These are phyloP conservation scores for Pisolithus orientalis DNA, from an alignment of 768 basidiomycete genomes.

Conservation along the genomic window DNA sequence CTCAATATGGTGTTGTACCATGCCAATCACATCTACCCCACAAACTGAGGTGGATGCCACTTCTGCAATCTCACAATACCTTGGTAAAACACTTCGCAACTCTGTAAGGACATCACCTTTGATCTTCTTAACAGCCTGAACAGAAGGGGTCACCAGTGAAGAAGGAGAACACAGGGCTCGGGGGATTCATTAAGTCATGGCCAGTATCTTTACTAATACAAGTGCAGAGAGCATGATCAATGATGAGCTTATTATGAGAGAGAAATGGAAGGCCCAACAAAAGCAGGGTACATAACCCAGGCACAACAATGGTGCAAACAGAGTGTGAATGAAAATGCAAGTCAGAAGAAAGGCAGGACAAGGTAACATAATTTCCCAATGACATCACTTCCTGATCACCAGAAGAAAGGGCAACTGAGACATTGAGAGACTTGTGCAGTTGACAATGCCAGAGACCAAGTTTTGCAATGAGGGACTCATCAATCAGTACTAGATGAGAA, in stretches of 20 bases:
- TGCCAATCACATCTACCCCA: background rate
- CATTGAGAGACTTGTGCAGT: no score
- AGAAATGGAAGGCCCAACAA: no score
- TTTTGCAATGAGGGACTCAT: no score
- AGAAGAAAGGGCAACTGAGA: no score
- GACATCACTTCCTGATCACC: background rate
- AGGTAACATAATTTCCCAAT: constrained; percentile 10
- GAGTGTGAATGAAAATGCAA: background rate
- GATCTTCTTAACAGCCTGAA: background rate
- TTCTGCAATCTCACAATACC: background rate
- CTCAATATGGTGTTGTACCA: background rate
- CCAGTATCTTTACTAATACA: no score
- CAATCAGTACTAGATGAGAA: constrained; percentile 4
- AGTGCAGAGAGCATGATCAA: no score
- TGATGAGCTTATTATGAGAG: no score
- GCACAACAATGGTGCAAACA: background rate
- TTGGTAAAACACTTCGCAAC: background rate
- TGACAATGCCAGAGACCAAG: no score
- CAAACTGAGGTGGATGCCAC: background rate
- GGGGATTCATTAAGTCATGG: no score
- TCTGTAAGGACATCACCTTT: background rate
- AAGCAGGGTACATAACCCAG: no score
- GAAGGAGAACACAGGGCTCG: no score
- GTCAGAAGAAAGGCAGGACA: constrained; percentile 7
- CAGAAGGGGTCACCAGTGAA: no score